phyloP scores from a whole-genome alignment of 805 yeast genomes.

The Teunomyces kruisii region DNA sequence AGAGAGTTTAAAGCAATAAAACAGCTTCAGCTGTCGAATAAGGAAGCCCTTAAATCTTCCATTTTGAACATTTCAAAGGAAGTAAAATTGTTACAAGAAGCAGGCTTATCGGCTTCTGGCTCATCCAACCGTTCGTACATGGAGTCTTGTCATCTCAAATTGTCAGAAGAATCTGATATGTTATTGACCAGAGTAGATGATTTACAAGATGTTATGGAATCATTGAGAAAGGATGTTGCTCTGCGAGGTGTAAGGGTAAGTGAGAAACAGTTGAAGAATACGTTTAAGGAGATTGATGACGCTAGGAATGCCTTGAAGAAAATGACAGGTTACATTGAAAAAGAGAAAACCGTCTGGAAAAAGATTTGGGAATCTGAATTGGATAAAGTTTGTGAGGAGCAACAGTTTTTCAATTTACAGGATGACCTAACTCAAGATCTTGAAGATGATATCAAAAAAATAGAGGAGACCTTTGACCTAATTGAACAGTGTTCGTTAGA shows the following conservation, averaged over 20 bases:
- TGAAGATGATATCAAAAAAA: conserved; percentile 76
- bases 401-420: conserved; percentile 85
- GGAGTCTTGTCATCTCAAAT: conserved; percentile 68
- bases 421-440: conserved; percentile 81
- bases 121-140: conserved; percentile 57
- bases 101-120: conserved; percentile 38
- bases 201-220: conserved; percentile 87
- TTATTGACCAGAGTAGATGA: conserved; percentile 83
- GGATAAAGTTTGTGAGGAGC: conserved; percentile 89
- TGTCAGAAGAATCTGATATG: conserved; percentile 74
- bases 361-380: conserved; percentile 89
- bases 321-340: conserved; percentile 59
- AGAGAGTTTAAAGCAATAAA: conserved; percentile 59
- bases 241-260: conserved; percentile 84
- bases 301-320: conserved; percentile 54
- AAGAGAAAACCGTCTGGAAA: conserved; percentile 85
- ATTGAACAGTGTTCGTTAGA: conserved; percentile 82
- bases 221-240: conserved; percentile 86
- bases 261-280: conserved; percentile 65
- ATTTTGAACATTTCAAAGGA: conserved; percentile 45
- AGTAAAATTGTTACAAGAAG: conserved; percentile 51
- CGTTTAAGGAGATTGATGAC: conserved; percentile 59
- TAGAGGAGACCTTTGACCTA: conserved; percentile 75
- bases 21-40: conserved; percentile 52
- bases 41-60: conserved; percentile 39